A percentile compares a stretch with the other conserved stretches of the same genome.
Evolutionary conservation across 768 basidiomycete species (phyloP).

Genomic region (Cyathus striatus): DNA sequence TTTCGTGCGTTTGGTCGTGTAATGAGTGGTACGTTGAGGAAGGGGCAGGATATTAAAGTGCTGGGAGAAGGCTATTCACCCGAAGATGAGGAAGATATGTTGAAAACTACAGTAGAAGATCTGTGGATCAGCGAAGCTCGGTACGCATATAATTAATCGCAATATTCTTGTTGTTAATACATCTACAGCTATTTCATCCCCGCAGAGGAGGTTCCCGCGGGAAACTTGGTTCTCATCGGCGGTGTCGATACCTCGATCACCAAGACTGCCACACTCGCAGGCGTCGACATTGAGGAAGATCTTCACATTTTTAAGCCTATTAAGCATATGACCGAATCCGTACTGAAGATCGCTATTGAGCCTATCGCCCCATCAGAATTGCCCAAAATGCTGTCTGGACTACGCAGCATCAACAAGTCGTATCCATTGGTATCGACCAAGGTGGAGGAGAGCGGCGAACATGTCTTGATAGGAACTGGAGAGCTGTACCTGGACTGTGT

Average conservation of each 20-base stretch:
- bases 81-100: conserved; percentile 99
- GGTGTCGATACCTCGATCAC: conserved; percentile 93
- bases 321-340: conserved; percentile 95
- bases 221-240: conserved; percentile 88
- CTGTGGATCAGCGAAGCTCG: conserved; percentile 90
- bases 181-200: conserved; percentile 82
- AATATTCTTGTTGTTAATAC: conserved; percentile 4
- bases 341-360: conserved; percentile 97
- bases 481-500: conserved; percentile 96
- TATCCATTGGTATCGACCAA: conserved; percentile 94
- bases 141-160: conserved; percentile 33
- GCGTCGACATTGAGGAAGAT: conserved; percentile 72
- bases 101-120: conserved; percentile 75
- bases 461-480: conserved; percentile 94
- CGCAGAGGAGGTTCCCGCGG: conserved; percentile 82
- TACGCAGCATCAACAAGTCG: conserved; percentile 96
- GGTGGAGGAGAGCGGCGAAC: conserved; percentile 98
- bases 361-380: conserved; percentile 96
- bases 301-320: conserved; percentile 94
- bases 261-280: conserved; percentile 88
- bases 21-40: conserved; percentile 83
- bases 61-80: conserved; percentile 96
- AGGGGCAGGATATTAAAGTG: conserved; percentile 88
- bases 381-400: conserved; percentile 96
- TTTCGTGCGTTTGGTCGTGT: conserved; percentile 96